Evolutionary conservation across 129 eudicot genomes (phyloP).

Genomic region (Ambrosia trifida): DNA sequence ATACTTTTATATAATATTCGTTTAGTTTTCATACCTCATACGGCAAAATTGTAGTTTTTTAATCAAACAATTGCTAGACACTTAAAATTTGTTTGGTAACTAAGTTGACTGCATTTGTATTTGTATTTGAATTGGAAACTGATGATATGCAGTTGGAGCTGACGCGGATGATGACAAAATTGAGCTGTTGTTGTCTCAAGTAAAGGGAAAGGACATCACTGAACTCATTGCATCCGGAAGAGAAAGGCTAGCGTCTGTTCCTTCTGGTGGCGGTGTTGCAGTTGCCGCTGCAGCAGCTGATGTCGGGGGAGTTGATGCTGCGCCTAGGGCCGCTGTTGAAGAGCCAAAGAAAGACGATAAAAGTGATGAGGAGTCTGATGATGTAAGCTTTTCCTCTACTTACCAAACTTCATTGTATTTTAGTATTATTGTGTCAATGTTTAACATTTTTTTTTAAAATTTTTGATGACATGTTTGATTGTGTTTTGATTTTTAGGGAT

Average conservation of each 20-base stretch:
- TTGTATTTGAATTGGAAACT: background rate
- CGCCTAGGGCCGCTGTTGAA: constrained; percentile 53
- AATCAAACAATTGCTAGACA: no score
- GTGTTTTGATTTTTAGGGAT: constrained; percentile 29
- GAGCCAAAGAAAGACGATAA: constrained; percentile 59
- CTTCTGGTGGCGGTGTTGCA: constrained; percentile 55
- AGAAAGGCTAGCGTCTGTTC: constrained; percentile 68
- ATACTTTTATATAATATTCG: no score
- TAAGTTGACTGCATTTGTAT: background rate
- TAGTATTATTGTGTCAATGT: background rate
- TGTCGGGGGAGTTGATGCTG: constrained; percentile 36
- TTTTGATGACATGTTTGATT: background rate
- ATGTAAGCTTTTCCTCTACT: constrained; percentile 26
- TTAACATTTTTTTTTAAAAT: background rate
- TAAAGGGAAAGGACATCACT: constrained; percentile 56
- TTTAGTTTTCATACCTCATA: no score
- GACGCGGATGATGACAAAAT: constrained; percentile 66
- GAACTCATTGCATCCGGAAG: constrained; percentile 73
- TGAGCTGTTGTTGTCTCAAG: constrained; percentile 51
- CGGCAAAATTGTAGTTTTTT: no score
- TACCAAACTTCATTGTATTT: background rate
- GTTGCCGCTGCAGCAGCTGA: constrained; percentile 34
- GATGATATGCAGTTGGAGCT: constrained; percentile 62
- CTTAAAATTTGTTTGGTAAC: background rate
- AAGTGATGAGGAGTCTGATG: constrained; percentile 69